Percentiles rank a stretch among this genome's conserved stretches.
phyloP scores from a whole-genome alignment of 345 rosid genomes.

The Arabidopsis arenosa region DNA sequence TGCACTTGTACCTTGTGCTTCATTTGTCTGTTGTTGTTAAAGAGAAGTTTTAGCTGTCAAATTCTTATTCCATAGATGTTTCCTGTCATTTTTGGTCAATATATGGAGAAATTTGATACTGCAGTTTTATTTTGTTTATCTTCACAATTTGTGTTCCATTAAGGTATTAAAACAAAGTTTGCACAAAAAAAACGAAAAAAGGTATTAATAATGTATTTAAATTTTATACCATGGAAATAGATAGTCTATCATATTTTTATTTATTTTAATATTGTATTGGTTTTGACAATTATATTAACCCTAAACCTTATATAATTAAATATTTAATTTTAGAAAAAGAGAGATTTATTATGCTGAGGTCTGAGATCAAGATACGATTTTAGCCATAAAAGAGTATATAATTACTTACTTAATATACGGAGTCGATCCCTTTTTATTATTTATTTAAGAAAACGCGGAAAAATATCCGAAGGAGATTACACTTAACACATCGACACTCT shows the following conservation, averaged over 20 bases:
- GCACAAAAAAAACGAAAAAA: too few relatives aligned
- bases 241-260: background rate
- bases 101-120: constrained; percentile 10
- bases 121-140: background rate
- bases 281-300: background rate
- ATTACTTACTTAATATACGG: background rate
- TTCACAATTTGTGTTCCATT: too few relatives aligned
- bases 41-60: constrained; percentile 4
- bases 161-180: too few relatives aligned
- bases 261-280: background rate
- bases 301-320: background rate
- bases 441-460: constrained; percentile 16
- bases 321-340: background rate
- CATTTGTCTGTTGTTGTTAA: constrained; percentile 7
- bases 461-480: background rate
- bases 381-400: background rate
- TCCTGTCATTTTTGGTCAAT: constrained; percentile 1
- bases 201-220: background rate
- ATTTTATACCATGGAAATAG: background rate
- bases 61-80: background rate
- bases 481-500: background rate
- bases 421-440: background rate
- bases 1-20: constrained; percentile 16
- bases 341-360: background rate
- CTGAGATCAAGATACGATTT: background rate